phyloP scores from a whole-genome alignment of 805 yeast genomes.

The Dipodascus geniculatus region DNA sequence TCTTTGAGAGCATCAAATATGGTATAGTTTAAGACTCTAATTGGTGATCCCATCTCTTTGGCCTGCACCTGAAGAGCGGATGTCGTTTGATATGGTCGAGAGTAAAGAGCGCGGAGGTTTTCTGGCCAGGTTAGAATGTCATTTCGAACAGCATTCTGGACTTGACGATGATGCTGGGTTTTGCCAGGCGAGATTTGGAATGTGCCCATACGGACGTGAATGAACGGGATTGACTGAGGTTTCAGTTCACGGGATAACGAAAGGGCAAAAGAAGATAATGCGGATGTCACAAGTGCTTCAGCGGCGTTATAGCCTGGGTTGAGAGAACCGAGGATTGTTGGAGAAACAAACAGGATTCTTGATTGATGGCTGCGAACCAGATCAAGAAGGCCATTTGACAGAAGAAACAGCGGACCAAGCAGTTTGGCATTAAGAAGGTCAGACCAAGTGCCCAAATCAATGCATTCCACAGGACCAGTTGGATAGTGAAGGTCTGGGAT shows the following conservation, averaged over 20 bases:
- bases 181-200: slow-evolving; percentile 29
- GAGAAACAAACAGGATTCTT: slow-evolving; percentile 40
- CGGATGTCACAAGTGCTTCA: slow-evolving; percentile 42
- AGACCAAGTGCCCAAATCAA: slow-evolving; percentile 41
- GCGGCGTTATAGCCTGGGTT: slow-evolving; percentile 52
- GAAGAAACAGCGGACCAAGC: slow-evolving; percentile 37
- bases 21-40: slow-evolving; percentile 21
- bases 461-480: slow-evolving; percentile 52
- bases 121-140: slow-evolving; percentile 34
- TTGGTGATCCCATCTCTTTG: slow-evolving; percentile 21
- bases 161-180: slow-evolving; percentile 19
- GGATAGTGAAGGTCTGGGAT: slow-evolving; percentile 63
- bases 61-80: slow-evolving; percentile 19
- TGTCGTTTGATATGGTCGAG: slow-evolving; percentile 22
- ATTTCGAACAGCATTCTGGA: slow-evolving; percentile 25
- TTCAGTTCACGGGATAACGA: slow-evolving; percentile 32
- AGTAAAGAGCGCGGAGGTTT: slow-evolving; percentile 26
- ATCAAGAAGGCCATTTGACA: slow-evolving; percentile 44
- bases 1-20: slow-evolving; percentile 22
- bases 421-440: slow-evolving; percentile 35
- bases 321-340: slow-evolving; percentile 43
- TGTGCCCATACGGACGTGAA: slow-evolving; percentile 37
- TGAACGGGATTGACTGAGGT: slow-evolving; percentile 31
- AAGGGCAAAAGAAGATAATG: slow-evolving; percentile 29
- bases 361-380: slow-evolving; percentile 40